Percentiles rank a stretch among this genome's conserved stretches.
phyloP scores from a whole-genome alignment of 202 grass and related monocot genomes.

The Zizania palustris region DNA sequence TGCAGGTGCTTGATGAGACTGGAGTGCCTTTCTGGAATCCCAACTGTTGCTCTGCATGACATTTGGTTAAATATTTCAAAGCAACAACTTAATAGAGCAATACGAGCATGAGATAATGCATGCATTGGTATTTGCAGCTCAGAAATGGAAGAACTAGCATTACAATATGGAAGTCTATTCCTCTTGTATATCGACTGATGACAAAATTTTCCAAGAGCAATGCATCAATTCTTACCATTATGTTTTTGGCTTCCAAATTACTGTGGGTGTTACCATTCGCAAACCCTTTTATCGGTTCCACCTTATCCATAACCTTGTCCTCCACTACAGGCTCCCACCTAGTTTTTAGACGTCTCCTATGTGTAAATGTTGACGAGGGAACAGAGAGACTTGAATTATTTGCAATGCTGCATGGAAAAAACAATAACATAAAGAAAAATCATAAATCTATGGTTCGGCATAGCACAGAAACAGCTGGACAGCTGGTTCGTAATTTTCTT shows the following conservation, averaged over 20 bases:
- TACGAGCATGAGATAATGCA: background rate
- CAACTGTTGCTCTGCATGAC: constrained; percentile 47
- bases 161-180: background rate
- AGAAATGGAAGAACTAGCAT: background rate
- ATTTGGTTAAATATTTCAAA: constrained; percentile 26
- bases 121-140: background rate
- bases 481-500: constrained; percentile 21
- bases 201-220: constrained; percentile 22
- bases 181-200: constrained; percentile 2
- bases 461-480: constrained; percentile 33
- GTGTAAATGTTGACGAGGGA: constrained; percentile 45
- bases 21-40: constrained; percentile 47
- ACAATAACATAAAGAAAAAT: constrained; percentile 25
- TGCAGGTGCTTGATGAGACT: constrained; percentile 37
- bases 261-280: constrained; percentile 33
- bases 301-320: constrained; percentile 59
- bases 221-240: constrained; percentile 39
- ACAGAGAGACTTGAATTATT: constrained; percentile 49
- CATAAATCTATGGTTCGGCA: constrained; percentile 21
- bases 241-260: constrained; percentile 44
- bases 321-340: constrained; percentile 86
- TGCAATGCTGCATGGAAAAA: constrained; percentile 48
- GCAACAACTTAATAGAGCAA: constrained; percentile 10
- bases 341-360: constrained; percentile 68
- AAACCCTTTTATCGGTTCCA: constrained; percentile 48